Base-by-base conservation (phyloP, 768 basidiomycete genomes). In the Roridomyces roridus region DNA sequence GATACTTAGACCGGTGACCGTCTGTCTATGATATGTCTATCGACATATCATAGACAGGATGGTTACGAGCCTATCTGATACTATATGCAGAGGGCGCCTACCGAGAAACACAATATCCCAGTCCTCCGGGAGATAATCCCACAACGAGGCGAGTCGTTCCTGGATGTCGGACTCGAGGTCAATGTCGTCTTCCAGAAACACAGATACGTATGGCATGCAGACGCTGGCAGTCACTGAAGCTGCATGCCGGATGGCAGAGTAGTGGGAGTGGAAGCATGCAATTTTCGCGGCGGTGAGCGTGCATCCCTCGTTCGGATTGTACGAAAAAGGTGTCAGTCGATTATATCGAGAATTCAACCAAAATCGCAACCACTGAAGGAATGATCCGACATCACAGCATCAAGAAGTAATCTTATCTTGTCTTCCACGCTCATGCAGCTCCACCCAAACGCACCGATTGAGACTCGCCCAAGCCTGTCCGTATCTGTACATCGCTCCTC, bases 51-150 rank as follows among this genome's bases (percentile, higher is more conserved):
- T n/a, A n/a, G n/a, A n/a, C n/a, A n/a, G n/a, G n/a, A n/a, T n/a
- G n/a, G n/a, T n/a, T n/a, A n/a, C n/a, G n/a, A n/a, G n/a, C n/a
- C 39, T 8, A 37, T 39, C 36, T 5, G 47, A 40, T 18, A 25
- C 15, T 6, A 31, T 17, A 41, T 28, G 28, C 31, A 36, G 24
- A 26, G n/a, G 41, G 14, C 47, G 65, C 79, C 39, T 60, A 86
- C 89, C 89, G 60, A 92, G 71, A 60, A 88, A 89, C 17, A 92
- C 80, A 20, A 91, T 80, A 61, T 91, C 90, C 90, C 90, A 92
- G 15, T 81, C 76, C 1, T 28, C 40, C 6, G 90, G 90, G 26
- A 92, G 67, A 10, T 68, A 66, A 4, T 58, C 50, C 87, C 86
- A 89, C 35, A 88, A 5, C 7, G 29, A 31, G 29, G 7, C 14